Percentiles rank a stretch among this genome's conserved stretches.
These are phyloP conservation scores for Exophiala bonariae DNA, from an alignment of 2,329 filamentous ascomycete genomes.

Conservation along the genomic window DNA sequence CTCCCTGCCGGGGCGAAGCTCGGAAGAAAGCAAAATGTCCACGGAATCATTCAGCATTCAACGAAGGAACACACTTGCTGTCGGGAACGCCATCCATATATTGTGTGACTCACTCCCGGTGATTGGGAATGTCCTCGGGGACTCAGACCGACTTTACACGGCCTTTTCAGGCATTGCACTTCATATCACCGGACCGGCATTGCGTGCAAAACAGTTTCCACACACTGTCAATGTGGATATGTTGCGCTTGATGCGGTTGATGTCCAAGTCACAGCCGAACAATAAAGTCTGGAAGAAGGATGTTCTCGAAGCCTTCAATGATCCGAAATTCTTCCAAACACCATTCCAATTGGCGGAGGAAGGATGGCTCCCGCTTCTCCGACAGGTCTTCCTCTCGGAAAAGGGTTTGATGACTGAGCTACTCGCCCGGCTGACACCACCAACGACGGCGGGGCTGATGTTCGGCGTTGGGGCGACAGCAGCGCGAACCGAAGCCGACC, in stretches of 20 bases:
- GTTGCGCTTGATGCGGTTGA: conserved; percentile 71
- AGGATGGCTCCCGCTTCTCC: conserved; percentile 80
- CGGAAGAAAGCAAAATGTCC: not conserved
- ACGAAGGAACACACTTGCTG: conserved; percentile 34
- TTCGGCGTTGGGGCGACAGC: conserved; percentile 97
- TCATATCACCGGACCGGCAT: conserved; percentile 76
- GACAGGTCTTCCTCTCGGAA: conserved; percentile 80
- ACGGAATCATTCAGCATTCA: conserved; percentile 22
- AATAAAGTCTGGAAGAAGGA: conserved; percentile 94
- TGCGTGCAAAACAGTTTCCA: conserved; percentile 84
- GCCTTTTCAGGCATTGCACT: conserved; percentile 79
- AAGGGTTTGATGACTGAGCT: conserved; percentile 86
- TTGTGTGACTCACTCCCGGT: conserved; percentile 77
- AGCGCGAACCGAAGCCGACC: conserved; percentile 89
- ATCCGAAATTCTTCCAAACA: conserved; percentile 79
- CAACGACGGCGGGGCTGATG: conserved; percentile 91
- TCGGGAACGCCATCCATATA: conserved; percentile 77
- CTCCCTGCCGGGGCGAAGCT: conserved; percentile 32
- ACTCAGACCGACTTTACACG: conserved; percentile 77
- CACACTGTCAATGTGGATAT: conserved; percentile 74
- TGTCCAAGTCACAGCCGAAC: conserved; percentile 74
- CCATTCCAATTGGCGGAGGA: conserved; percentile 64
- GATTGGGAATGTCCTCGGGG: conserved; percentile 78
- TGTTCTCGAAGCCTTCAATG: conserved; percentile 86
- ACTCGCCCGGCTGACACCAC: conserved; percentile 73